Base-by-base conservation (phyloP, 805 yeast genomes). In the Clavispora vitiphila region DNA sequence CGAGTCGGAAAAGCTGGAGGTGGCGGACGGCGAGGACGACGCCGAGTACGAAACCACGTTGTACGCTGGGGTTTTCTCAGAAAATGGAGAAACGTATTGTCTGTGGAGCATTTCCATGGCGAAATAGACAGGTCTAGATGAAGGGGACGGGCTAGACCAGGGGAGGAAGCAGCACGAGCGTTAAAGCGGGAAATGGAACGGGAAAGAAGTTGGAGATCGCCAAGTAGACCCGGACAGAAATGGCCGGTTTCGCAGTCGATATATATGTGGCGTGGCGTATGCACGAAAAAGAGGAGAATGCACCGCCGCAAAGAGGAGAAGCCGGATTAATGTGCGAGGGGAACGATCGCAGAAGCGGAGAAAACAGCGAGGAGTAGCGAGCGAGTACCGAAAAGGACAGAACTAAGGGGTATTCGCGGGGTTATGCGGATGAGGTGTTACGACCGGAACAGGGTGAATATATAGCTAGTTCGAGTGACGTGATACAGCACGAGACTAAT, bases 201-300 rank as follows among this genome's bases (percentile, higher is more conserved):
- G n/a, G n/a, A 24, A 11, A n/a, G n/a, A n/a, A n/a, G n/a, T n/a
- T n/a, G n/a, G n/a, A n/a, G n/a, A n/a, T n/a, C n/a, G n/a, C n/a
- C n/a, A n/a, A n/a, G n/a, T n/a, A n/a, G n/a, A n/a, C n/a, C n/a
- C n/a, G n/a, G n/a, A n/a, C n/a, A n/a, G n/a, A n/a, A n/a, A n/a
- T n/a, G n/a, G n/a, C n/a, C n/a, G n/a, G n/a, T 38, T 38, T 38
- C 37, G 41, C 41, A 38, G 41, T 38, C 41, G 26, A 32, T 38
- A 38, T 38, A 38, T 42, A 21, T 26, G 30, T 26, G 30, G 30
- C 27, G 40, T 30, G 39, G 31, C 27, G 16, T 42, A 39, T 45
- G 37, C 43, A 41, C 47, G 38, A 41, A 32, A n/a, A 45, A 37
- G 52, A 48, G 52, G 52, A 48, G 52, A 43, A 23, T 23, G 23